These are phyloP conservation scores for Begonia peltatifolia DNA, from an alignment of 306 rosid genomes.

Conservation along the genomic window DNA sequence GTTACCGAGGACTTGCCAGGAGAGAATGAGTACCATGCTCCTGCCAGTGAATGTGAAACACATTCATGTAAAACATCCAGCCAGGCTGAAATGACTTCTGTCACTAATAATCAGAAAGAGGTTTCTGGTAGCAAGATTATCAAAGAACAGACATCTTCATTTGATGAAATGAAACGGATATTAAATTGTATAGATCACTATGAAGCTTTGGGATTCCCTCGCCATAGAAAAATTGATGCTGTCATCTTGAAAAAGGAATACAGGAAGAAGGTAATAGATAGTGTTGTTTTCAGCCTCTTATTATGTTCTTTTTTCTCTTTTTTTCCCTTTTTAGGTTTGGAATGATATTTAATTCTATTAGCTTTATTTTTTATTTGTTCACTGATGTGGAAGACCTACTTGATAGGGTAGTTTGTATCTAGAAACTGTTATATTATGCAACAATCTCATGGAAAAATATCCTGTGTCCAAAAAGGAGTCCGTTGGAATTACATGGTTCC, in stretches of 20 bases:
- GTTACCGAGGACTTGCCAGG: conserved; percentile 53
- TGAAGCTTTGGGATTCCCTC: conserved; percentile 68
- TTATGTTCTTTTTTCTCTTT: background rate
- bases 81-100: conserved; percentile 38
- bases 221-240: conserved; percentile 69
- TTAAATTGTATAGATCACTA: conserved; percentile 60
- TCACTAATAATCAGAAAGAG: conserved; percentile 38
- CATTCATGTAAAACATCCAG: conserved; percentile 67
- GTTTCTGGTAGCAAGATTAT: conserved; percentile 37
- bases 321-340: background rate
- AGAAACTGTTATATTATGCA: too few relatives aligned
- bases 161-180: conserved; percentile 81
- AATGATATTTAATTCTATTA: too few relatives aligned
- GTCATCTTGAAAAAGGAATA: conserved; percentile 64
- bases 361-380: too few relatives aligned
- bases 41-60: conserved; percentile 52
- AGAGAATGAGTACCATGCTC: conserved; percentile 53
- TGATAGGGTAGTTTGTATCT: too few relatives aligned
- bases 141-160: conserved; percentile 38
- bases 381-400: too few relatives aligned
- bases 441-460: too few relatives aligned
- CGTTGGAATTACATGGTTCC: background rate
- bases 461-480: too few relatives aligned
- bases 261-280: conserved; percentile 45
- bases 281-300: background rate